Percentiles rank a stretch among this genome's conserved stretches.
phyloP scores from a whole-genome alignment of 2,329 filamentous ascomycete genomes.

The Sordariomycetes sp. region DNA sequence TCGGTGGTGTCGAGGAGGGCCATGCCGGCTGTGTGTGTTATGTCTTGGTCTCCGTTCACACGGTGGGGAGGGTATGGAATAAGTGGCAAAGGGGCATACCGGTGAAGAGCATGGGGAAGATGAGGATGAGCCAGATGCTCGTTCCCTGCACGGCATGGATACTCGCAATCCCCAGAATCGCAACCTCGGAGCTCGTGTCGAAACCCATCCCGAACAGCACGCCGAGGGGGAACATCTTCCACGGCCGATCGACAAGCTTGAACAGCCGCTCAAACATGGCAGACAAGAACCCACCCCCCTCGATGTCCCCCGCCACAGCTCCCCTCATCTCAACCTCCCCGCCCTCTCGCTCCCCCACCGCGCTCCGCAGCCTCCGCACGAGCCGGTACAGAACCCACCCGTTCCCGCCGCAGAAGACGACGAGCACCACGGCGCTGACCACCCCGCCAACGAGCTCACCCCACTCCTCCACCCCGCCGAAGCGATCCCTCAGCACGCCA shows the following conservation, averaged over 20 bases:
- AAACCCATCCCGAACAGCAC: conserved; percentile 87
- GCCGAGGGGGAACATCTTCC: conserved; percentile 94
- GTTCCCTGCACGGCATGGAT: conserved; percentile 79
- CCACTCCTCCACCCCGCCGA: conserved; percentile 65
- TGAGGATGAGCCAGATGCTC: conserved; percentile 83
- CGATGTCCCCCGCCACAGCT: conserved; percentile 32
- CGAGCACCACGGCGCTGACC: conserved; percentile 70
- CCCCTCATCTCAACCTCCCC: conserved; percentile 12
- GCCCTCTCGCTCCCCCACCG: conserved; percentile 31
- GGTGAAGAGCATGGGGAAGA: conserved; percentile 85
- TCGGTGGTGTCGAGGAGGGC: conserved; percentile 87
- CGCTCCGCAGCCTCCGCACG: conserved; percentile 49
- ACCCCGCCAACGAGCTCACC: conserved; percentile 85
- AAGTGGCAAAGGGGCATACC: no score
- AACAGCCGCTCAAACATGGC: conserved; percentile 63
- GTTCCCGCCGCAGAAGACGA: conserved; percentile 74
- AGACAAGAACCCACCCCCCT: conserved; percentile 66
- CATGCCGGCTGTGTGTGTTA: conserved; percentile 59
- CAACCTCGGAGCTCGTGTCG: conserved; percentile 90
- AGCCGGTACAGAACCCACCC: conserved; percentile 74
- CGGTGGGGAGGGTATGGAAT: background rate
- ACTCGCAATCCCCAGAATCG: conserved; percentile 77
- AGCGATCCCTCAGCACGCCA: conserved; percentile 67
- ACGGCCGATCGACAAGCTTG: conserved; percentile 58
- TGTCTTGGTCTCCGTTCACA: background rate